Conservation (phyloP, 345 rosid genomes). For the Murraya koenigii region DNA sequence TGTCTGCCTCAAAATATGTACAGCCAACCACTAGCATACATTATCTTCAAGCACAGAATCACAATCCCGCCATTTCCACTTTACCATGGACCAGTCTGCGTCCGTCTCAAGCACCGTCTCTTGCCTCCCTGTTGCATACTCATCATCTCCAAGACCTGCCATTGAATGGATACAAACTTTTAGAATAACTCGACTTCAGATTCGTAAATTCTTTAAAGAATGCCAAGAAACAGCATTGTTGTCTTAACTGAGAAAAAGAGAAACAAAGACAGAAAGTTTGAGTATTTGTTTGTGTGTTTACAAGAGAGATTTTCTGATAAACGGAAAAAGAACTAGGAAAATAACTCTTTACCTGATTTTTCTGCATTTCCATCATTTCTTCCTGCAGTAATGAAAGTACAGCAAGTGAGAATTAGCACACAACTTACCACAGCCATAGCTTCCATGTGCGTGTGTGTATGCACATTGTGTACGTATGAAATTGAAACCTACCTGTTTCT, state of each 20-base stretch:
- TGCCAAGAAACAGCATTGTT: not conserved
- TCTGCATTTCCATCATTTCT: constrained; percentile 70
- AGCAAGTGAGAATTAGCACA: constrained; percentile 11
- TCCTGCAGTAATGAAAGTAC: constrained; percentile 44
- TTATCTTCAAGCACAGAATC: constrained; percentile 24
- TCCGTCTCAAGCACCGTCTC: constrained; percentile 68
- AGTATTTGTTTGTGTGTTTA: not conserved
- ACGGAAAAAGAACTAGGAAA: not conserved
- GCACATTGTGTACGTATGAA: not conserved
- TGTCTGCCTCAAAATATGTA: constrained; percentile 35
- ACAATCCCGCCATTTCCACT: constrained; percentile 12
- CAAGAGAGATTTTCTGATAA: not conserved
- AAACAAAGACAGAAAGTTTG: not conserved
- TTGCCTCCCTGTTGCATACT: constrained; percentile 47
- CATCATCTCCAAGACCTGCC: constrained; percentile 69
- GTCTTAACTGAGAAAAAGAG: not conserved
- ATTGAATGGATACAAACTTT: not conserved
- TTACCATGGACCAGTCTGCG: constrained; percentile 94
- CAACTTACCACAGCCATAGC: constrained; percentile 9
- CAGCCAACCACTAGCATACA: constrained; percentile 28
- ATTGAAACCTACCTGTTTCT: constrained; percentile 59
- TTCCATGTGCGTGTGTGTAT: not conserved
- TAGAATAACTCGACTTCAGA: not conserved
- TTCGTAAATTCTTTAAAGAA: not conserved
- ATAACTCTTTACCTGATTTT: constrained; percentile 58